Percentiles rank a stretch among this genome's conserved stretches.
These are phyloP conservation scores for Akanthomyces lecanii DNA, from an alignment of 2,329 filamentous ascomycete species.

Conservation along the genomic window DNA sequence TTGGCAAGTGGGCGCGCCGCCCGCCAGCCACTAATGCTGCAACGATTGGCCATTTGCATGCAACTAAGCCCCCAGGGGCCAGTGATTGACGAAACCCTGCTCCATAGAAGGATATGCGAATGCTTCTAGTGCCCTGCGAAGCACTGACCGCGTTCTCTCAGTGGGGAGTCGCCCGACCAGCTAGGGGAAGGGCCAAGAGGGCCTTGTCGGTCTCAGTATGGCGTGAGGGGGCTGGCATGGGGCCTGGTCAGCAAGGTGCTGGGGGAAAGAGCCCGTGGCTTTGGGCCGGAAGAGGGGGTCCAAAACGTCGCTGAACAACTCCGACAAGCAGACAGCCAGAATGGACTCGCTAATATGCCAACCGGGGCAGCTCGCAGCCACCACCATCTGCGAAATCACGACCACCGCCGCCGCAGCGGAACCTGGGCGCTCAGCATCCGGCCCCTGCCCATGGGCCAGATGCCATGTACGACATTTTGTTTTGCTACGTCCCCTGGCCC, in stretches of 20 bases:
- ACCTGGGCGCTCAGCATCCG: background rate
- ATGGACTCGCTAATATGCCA: background rate
- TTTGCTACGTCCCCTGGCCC: background rate
- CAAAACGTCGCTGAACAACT: background rate
- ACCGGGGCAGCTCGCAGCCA: background rate
- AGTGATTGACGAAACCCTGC: background rate
- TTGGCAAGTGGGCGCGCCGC: background rate
- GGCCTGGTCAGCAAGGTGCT: background rate
- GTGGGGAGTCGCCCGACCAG: constrained; percentile 12
- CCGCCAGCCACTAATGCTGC: constrained; percentile 2
- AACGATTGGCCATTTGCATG: constrained; percentile 9
- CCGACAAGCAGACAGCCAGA: background rate
- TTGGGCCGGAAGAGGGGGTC: background rate
- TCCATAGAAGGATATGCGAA: constrained; percentile 9
- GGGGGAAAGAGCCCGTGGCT: background rate
- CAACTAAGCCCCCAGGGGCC: background rate
- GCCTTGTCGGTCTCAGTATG: background rate
- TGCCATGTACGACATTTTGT: background rate
- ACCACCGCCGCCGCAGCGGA: background rate
- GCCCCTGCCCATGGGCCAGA: background rate
- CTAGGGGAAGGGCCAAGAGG: background rate
- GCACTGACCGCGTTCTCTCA: constrained; percentile 4
- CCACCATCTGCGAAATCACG: constrained; percentile 1
- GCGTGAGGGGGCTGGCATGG: background rate
- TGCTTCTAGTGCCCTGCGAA: constrained; percentile 8